Percentiles rank a stretch among this genome's conserved stretches.
phyloP scores from a whole-genome alignment of 805 yeast genomes.

The Teunomyces stri region DNA sequence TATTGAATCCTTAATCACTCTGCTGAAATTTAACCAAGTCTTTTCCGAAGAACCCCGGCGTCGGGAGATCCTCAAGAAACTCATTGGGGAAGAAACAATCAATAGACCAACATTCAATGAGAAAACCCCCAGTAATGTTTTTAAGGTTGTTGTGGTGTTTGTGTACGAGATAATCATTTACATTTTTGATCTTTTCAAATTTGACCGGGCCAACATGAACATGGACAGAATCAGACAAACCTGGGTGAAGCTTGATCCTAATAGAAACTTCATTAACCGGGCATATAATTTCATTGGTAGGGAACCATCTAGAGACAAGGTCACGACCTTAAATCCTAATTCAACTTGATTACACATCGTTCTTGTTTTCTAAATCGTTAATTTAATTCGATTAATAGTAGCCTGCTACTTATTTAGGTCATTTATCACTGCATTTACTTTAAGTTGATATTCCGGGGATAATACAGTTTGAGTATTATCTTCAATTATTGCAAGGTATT shows the following conservation, averaged over 20 bases:
- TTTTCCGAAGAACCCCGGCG: constrained; percentile 29
- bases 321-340: constrained; percentile 10
- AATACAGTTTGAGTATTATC: constrained; percentile 5
- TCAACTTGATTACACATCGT: background rate
- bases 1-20: constrained; percentile 25
- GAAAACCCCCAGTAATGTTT: constrained; percentile 7
- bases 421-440: constrained; percentile 14
- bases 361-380: no score
- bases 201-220: constrained; percentile 43
- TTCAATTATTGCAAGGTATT: background rate
- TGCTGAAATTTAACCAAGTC: constrained; percentile 30
- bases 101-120: constrained; percentile 2
- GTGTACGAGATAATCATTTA: constrained; percentile 32
- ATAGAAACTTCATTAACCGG: constrained; percentile 32
- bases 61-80: constrained; percentile 20
- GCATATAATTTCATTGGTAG: constrained; percentile 32
- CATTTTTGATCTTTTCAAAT: constrained; percentile 34
- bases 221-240: constrained; percentile 38
- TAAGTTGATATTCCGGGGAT: constrained; percentile 15
- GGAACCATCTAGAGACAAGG: constrained; percentile 16
- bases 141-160: constrained; percentile 26
- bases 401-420: constrained; percentile 14
- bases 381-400: background rate
- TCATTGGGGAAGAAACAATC: constrained; percentile 22
- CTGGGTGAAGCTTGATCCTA: constrained; percentile 42